A percentile compares a stretch with the other conserved stretches of the same genome.
Evolutionary conservation across 2,329 filamentous ascomycete genomes (phyloP).

Genomic region (Drechslerella coelobrocha): DNA sequence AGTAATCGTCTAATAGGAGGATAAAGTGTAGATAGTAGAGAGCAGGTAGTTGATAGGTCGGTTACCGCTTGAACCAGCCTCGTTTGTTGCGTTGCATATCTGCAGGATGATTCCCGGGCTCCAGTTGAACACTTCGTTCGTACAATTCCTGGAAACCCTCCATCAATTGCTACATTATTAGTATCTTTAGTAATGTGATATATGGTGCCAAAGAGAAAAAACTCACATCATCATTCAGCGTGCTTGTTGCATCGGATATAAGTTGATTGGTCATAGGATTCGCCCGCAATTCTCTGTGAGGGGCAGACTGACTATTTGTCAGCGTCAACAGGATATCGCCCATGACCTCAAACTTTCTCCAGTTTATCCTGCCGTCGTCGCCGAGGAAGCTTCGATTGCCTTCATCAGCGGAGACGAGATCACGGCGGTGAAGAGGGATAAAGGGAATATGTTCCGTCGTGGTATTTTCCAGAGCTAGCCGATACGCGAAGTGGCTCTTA

Average conservation of each 20-base stretch:
- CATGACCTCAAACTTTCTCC: conserved; percentile 97
- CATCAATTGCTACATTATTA: conserved; percentile 46
- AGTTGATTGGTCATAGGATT: conserved; percentile 53
- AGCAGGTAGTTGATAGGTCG: neutral
- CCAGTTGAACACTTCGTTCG: conserved; percentile 55
- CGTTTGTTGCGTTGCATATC: conserved; percentile 41
- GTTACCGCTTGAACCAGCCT: conserved; percentile 43
- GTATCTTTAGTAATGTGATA: neutral
- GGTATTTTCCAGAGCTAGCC: conserved; percentile 97
- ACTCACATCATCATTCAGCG: conserved; percentile 55
- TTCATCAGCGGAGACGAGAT: conserved; percentile 89
- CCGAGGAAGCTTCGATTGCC: conserved; percentile 87
- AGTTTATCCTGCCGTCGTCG: conserved; percentile 80
- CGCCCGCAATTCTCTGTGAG: conserved; percentile 64
- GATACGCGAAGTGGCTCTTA: conserved; percentile 91
- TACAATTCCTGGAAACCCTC: conserved; percentile 53
- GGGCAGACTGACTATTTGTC: conserved; percentile 86
- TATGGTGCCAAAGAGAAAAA: neutral
- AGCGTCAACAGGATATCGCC: conserved; percentile 89
- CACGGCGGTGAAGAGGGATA: conserved; percentile 84
- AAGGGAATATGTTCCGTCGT: conserved; percentile 89
- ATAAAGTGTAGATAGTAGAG: neutral
- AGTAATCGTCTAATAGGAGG: conserved; percentile 3
- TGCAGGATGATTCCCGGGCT: conserved; percentile 44
- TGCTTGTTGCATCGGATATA: conserved; percentile 53